Base-by-base conservation (phyloP, 768 basidiomycete genomes). In the Mycena rosella region DNA sequence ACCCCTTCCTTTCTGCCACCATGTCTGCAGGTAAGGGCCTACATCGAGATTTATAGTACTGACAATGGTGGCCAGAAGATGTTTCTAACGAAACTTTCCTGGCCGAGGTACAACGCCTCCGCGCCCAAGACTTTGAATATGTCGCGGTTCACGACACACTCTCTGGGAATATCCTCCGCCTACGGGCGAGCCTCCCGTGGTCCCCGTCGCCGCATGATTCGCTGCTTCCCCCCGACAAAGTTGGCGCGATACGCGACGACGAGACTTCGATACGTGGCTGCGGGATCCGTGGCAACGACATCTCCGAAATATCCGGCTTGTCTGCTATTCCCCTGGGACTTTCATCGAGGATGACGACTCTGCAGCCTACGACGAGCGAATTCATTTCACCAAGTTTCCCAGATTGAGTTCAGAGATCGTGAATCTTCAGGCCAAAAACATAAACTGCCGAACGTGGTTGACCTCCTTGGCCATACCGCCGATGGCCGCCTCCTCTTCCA, bases 111-210 rank as follows among this genome's bases (percentile, higher is more conserved):
- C 36, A 52, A 42, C 60, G 60, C 36, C 6, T 60, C 5, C 7
- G 20, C 47, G 30, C 27, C 2, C 49, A 61, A 61, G 60, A 61
- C 13, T 15, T 61, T 5, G 52, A 30, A 7, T 70, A 70, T 34
- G 47, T 70, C 44, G 10, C 6, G 30, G 48, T 65, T 20, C 20
- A 56, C 64, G 64, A 70, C 60, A 65, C 60, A 27, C 55, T 65
- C 2, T 70, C 68, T 17, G 59, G 59, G 22, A 60, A 57, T 45
- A 70, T 70, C 40, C 55, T 69, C 45, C 59, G 68, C 47, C 54
- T 70, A 18, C 58, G n/a, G n/a, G 59, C 51, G 7, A 47, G 36
- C 54, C 6, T 65, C 22, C 63, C 68, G 30, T 55, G 57, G 63
- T 34, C 32, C 5, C 11, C 32, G 11, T 11, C 32, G 6, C 11